Base-by-base conservation (phyloP, 2,329 filamentous ascomycete genomes). In the Orbilia quercus region DNA sequence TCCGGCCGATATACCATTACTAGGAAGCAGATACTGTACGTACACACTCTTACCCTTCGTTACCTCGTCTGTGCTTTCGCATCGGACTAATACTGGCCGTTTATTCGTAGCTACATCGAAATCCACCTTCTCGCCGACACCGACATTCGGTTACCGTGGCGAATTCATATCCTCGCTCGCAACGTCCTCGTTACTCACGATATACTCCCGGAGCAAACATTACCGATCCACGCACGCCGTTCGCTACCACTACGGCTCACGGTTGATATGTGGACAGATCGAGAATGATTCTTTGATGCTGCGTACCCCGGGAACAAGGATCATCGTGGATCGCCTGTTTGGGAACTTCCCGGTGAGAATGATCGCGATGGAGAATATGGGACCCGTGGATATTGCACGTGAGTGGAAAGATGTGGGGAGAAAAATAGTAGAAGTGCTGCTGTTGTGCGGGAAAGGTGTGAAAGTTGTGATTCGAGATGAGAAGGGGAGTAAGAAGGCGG, bases 101-200 rank as follows among this genome's bases (percentile, higher is more conserved):
- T n/a, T 31, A 9, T 9, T 31, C 28, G 28, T 76, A 95, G 92
- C 90, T 80, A 95, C 94, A 0, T 97, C 93, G 1, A 96, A 90
- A 79, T 86, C 65, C 82, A 85, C 14, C 77, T 80, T 0, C 76
- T 78, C 2, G 78, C 81, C 20, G 80, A 80, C 14, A 76, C 82
- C 2, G 84, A 84, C 84, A 14, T 97, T 96, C 79, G 77, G 77
- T 7, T 74, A 59, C 18, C 74, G 75, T 1, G 77, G 77, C 18
- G 75, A 76, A 40, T 76, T 76, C 34, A 81, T 99, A 63, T 87
- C 91, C 11, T 91, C 91, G 0, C 81, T 97, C 12, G 88, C 89
- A 7, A 86, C 88, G 0, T 82, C 97, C 44, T 94, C 93, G 0
- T 81, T 97, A 18, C 79, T 98, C 11, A 88, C 87, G 1, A 84